A percentile compares a stretch with the other conserved stretches of the same genome.
Evolutionary conservation across 1,139 yeast genomes (phyloP).

Genomic region (Geotrichum aggregatum): DNA sequence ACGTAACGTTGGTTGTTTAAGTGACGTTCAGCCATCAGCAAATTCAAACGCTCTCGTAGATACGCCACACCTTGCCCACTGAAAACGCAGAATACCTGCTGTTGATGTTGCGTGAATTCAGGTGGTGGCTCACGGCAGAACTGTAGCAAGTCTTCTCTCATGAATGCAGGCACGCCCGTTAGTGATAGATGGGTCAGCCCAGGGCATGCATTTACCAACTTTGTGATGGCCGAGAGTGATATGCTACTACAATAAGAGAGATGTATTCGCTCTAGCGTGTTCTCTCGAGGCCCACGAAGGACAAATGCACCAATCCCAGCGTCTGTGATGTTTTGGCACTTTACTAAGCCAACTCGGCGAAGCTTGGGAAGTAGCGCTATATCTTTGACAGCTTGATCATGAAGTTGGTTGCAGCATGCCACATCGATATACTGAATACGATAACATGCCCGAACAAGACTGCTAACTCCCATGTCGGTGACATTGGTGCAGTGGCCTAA

Average conservation of each 20-base stretch:
- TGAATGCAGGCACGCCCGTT: constrained; percentile 87
- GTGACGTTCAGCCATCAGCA: constrained; percentile 26
- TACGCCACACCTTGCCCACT: constrained; percentile 83
- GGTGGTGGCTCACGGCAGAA: constrained; percentile 94
- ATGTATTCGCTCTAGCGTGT: constrained; percentile 84
- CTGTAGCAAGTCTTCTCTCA: constrained; percentile 77
- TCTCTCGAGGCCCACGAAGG: constrained; percentile 60
- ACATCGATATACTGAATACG: constrained; percentile 89
- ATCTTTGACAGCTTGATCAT: constrained; percentile 78
- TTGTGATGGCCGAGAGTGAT: constrained; percentile 45
- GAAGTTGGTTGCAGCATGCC: constrained; percentile 88
- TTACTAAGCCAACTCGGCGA: constrained; percentile 88
- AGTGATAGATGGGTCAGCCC: constrained; percentile 82
- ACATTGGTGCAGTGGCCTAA: constrained; percentile 90
- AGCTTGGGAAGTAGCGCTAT: constrained; percentile 73
- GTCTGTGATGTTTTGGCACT: constrained; percentile 85
- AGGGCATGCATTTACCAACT: constrained; percentile 75
- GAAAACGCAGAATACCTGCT: constrained; percentile 84
- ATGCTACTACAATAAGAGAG: constrained; percentile 84
- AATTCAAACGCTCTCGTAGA: constrained; percentile 59
- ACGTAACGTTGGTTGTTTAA: not conserved
- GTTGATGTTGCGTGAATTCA: constrained; percentile 85
- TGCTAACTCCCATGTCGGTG: constrained; percentile 81
- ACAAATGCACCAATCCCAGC: constrained; percentile 77
- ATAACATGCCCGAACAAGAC: constrained; percentile 72